Evolutionary conservation across 805 yeast genomes (phyloP).

Genomic region (Priceomyces castillae): DNA sequence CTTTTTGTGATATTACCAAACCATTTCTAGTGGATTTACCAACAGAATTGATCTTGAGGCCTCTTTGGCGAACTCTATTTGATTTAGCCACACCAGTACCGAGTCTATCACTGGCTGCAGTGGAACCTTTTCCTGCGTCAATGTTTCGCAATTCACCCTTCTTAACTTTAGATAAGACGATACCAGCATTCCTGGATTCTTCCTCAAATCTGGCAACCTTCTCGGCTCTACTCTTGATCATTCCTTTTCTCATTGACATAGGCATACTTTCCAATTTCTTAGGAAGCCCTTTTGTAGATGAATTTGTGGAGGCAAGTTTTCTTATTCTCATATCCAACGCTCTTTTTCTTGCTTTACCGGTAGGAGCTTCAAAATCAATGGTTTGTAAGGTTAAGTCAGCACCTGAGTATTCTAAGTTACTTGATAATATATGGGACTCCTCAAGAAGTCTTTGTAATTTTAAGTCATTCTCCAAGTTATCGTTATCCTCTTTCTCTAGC

Average conservation of each 20-base stretch:
- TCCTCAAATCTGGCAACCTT: conserved; percentile 58
- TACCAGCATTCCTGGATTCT: conserved; percentile 88
- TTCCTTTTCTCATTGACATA: conserved; percentile 83
- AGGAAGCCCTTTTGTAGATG: conserved; percentile 45
- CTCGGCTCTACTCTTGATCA: conserved; percentile 55
- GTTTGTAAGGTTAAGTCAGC: conserved; percentile 66
- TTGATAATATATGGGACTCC: conserved; percentile 66
- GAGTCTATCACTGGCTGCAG: conserved; percentile 48
- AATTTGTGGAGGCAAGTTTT: conserved; percentile 37
- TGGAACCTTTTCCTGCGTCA: conserved; percentile 53
- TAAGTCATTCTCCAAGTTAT: conserved; percentile 66
- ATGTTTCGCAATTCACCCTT: conserved; percentile 64
- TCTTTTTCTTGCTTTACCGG: conserved; percentile 67
- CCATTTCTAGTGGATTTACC: conserved; percentile 83
- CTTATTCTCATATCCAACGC: conserved; percentile 60
- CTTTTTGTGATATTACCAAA: conserved; percentile 62
- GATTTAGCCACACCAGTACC: conserved; percentile 44
- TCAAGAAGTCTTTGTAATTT: conserved; percentile 65
- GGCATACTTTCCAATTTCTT: conserved; percentile 74
- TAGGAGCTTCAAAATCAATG: conserved; percentile 56
- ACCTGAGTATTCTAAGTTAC: conserved; percentile 50
- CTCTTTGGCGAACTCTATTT: conserved; percentile 61
- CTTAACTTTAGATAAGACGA: conserved; percentile 68
- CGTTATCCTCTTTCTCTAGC: conserved; percentile 39
- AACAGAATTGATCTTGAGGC: conserved; percentile 70